Conservation (phyloP, 2,329 filamentous ascomycete genomes). For the Calonectria fujianensis region DNA sequence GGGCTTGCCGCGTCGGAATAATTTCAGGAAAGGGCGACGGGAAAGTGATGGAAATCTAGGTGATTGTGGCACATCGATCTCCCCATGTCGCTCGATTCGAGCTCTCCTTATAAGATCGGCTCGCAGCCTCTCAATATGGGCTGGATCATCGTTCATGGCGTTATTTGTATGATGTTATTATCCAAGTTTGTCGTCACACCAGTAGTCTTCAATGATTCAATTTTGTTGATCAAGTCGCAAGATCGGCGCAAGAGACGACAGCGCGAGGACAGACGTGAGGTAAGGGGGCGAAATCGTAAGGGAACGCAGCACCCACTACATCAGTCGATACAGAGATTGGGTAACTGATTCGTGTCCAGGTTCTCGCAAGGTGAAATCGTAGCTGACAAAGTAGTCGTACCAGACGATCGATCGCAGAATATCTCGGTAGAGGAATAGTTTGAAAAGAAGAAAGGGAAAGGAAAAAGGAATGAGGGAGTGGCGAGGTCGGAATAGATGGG, state of each 20-base stretch:
- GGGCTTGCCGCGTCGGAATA: constrained; percentile 48
- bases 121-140: constrained; percentile 58
- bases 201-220: neutral
- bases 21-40: constrained; percentile 43
- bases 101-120: constrained; percentile 59
- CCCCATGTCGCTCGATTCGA: constrained; percentile 52
- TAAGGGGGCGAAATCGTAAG: neutral
- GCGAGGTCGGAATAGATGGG: constrained; percentile 15
- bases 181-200: neutral
- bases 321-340: neutral
- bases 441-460: neutral
- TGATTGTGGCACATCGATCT: constrained; percentile 34
- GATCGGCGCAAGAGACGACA: neutral
- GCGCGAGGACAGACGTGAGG: neutral
- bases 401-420: constrained; percentile 14
- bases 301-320: neutral
- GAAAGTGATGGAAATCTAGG: constrained; percentile 28
- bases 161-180: neutral
- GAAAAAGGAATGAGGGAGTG: constrained; percentile 21
- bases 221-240: neutral
- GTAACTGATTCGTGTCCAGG: neutral
- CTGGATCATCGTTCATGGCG: constrained; percentile 49
- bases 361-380: constrained; percentile 5
- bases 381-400: constrained; percentile 5
- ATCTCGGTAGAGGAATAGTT: constrained; percentile 1